A percentile compares a stretch with the other conserved stretches of the same genome.
phyloP scores from a whole-genome alignment of 2,329 filamentous ascomycete species.

The Ophiosphaerella korrae region DNA sequence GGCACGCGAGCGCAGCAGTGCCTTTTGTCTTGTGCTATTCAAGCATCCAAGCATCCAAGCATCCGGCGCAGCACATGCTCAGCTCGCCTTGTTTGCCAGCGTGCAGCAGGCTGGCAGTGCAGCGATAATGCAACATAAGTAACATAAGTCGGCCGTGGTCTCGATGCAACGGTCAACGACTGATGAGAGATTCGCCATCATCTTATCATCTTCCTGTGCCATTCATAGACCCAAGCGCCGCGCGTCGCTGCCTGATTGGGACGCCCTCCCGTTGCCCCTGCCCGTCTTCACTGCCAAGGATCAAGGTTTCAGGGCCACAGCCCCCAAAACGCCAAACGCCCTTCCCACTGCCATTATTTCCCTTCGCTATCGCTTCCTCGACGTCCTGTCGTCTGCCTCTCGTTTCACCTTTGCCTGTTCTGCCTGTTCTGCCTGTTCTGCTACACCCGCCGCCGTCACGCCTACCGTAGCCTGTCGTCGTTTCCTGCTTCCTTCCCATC shows the following conservation, averaged over 20 bases:
- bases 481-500: constrained; percentile 14
- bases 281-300: constrained; percentile 24
- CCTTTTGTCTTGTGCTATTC: neutral
- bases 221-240: constrained; percentile 13
- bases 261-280: constrained; percentile 23
- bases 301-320: constrained; percentile 31
- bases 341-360: constrained; percentile 20
- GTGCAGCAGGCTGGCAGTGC: too few species aligned
- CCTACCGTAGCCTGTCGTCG: constrained; percentile 15
- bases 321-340: constrained; percentile 31
- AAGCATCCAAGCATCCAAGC: neutral
- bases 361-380: constrained; percentile 21
- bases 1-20: constrained; percentile 7
- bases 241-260: constrained; percentile 36
- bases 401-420: constrained; percentile 37
- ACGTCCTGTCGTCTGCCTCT: constrained; percentile 36
- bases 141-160: constrained; percentile 15
- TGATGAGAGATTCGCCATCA: constrained; percentile 16
- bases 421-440: constrained; percentile 9
- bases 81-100: neutral
- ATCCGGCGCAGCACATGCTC: constrained; percentile 2
- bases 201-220: constrained; percentile 9
- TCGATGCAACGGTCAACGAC: constrained; percentile 21
- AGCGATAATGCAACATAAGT: too few species aligned
- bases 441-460: constrained; percentile 13